Percentiles rank a stretch among this genome's conserved stretches.
These are phyloP conservation scores for Chrysopogon serrulatus DNA, from an alignment of 176 grass and related monocot genomes.

Conservation along the genomic window DNA sequence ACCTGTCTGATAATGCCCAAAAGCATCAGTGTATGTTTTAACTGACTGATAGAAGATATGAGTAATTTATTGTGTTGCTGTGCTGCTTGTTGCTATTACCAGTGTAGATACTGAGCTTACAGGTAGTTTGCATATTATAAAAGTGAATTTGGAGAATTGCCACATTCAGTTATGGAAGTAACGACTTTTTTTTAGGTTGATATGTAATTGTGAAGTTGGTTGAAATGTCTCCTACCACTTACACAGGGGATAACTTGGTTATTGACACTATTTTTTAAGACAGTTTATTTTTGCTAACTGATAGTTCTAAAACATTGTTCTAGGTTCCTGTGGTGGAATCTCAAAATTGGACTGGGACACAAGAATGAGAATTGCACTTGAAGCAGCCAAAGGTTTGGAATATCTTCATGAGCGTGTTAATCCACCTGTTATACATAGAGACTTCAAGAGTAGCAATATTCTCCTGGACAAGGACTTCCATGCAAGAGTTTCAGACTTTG, in stretches of 20 bases:
- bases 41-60: neutral
- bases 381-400: conserved; percentile 95
- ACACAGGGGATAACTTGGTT: neutral
- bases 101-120: neutral
- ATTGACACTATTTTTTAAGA: neutral
- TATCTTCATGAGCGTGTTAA: conserved; percentile 91
- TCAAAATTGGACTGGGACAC: conserved; percentile 93
- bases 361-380: conserved; percentile 91
- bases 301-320: neutral
- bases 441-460: conserved; percentile 99
- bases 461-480: conserved; percentile 83
- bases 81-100: neutral
- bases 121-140: neutral
- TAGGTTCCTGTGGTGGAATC: conserved; percentile 67
- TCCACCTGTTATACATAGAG: conserved; percentile 89
- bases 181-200: neutral
- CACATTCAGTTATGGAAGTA: neutral
- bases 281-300: neutral
- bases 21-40: neutral
- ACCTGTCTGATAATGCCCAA: neutral
- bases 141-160: neutral
- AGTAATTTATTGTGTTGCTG: neutral
- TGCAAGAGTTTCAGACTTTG: conserved; percentile 96
- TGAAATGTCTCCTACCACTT: neutral
- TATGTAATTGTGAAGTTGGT: neutral